Conservation (phyloP, 768 basidiomycete genomes). For the Phanerodontia chrysosporium region DNA sequence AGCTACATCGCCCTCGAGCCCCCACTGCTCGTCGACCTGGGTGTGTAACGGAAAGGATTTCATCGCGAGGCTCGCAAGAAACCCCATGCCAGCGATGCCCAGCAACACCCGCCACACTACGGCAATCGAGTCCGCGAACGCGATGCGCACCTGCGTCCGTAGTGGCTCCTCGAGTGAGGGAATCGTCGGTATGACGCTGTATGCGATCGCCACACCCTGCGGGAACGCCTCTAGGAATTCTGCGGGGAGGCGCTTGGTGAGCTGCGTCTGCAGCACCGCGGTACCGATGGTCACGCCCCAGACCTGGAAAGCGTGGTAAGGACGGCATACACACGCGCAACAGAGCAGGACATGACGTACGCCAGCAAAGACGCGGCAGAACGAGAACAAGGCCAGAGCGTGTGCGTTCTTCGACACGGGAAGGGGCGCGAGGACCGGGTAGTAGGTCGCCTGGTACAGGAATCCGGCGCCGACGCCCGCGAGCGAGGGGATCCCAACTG, state of each 20-base stretch:
- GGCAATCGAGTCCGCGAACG: conserved; percentile 26
- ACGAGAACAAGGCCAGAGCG: conserved; percentile 29
- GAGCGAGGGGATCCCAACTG: conserved; percentile 27
- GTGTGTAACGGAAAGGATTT: conserved; percentile 23
- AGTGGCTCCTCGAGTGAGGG: conserved; percentile 22
- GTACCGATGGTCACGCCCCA: conserved; percentile 30
- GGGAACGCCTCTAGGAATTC: conserved; percentile 17
- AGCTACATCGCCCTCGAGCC: background rate
- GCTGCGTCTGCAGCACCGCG: conserved; percentile 30
- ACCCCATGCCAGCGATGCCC: conserved; percentile 25
- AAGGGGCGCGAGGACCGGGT: conserved; percentile 23
- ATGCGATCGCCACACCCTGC: conserved; percentile 17
- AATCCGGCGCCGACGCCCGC: conserved; percentile 13
- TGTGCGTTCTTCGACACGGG: conserved; percentile 27
- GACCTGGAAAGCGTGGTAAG: conserved; percentile 16
- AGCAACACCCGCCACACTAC: conserved; percentile 29
- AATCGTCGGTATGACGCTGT: conserved; percentile 21
- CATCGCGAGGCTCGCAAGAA: conserved; percentile 22
- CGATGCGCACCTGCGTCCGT: conserved; percentile 22
- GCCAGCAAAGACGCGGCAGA: conserved; percentile 15
- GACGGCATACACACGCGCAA: background rate
- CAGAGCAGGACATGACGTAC: background rate
- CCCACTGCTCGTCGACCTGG: conserved; percentile 27
- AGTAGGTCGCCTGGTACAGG: conserved; percentile 11
- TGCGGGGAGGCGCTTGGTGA: conserved; percentile 23